Evolutionary conservation across 306 rosid species (phyloP).

Genomic region (Lathyrus tuberosus): DNA sequence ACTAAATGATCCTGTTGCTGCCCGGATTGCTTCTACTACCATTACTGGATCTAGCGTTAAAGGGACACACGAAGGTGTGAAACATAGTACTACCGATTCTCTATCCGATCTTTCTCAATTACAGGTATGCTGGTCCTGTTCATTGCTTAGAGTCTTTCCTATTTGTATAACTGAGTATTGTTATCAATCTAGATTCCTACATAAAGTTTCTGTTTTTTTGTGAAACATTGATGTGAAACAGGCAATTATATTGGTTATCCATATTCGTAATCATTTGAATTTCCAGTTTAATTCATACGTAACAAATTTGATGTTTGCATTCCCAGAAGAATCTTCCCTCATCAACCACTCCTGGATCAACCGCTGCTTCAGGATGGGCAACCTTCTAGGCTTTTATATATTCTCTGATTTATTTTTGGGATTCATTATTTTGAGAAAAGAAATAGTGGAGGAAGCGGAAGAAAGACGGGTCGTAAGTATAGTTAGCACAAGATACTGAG

Average conservation of each 20-base stretch:
- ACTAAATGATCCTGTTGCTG: slow-evolving; percentile 86
- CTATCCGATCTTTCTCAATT: slow-evolving; percentile 90
- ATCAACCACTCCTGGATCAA: slow-evolving; percentile 62
- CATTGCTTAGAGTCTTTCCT: slow-evolving; percentile 15
- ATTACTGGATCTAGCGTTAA: slow-evolving; percentile 40
- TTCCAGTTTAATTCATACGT: slow-evolving; percentile 14
- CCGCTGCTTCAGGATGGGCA: slow-evolving; percentile 94
- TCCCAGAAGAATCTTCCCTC: slow-evolving; percentile 86
- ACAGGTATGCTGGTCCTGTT: slow-evolving; percentile 59
- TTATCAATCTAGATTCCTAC: slow-evolving; percentile 28
- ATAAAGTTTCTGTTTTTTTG: slow-evolving; percentile 2
- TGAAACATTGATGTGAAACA: too few relatives aligned
- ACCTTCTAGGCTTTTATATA: slow-evolving; percentile 70
- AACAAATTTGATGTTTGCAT: slow-evolving; percentile 21
- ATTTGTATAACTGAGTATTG: background rate
- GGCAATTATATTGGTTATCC: slow-evolving; percentile 26
- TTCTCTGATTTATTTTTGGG: slow-evolving; percentile 41
- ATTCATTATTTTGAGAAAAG: slow-evolving; percentile 38
- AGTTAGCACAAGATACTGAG: slow-evolving; percentile 44
- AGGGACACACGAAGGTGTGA: slow-evolving; percentile 48
- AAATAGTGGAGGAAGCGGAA: slow-evolving; percentile 34
- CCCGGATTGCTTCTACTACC: slow-evolving; percentile 60
- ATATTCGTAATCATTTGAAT: slow-evolving; percentile 8
- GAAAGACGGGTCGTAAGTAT: slow-evolving; percentile 44
- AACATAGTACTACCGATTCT: slow-evolving; percentile 53